phyloP scores from a whole-genome alignment of 73 alveolate species.

The Durusdinium trenchii region DNA sequence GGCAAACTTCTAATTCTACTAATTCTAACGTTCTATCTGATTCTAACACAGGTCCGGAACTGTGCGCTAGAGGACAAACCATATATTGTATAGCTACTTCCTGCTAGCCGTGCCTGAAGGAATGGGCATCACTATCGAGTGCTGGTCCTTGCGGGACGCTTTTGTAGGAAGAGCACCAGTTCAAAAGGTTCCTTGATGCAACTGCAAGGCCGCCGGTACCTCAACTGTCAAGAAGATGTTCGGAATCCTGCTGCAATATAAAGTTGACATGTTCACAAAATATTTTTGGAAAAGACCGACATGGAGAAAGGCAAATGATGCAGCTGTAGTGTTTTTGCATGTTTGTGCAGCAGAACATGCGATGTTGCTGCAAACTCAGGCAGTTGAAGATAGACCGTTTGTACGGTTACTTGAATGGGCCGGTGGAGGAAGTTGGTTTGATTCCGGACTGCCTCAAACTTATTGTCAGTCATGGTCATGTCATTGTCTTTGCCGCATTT shows the following conservation, averaged over 20 bases:
- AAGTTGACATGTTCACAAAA: neutral
- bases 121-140: too few species aligned
- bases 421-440: conserved; percentile 24
- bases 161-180: too few species aligned
- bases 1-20: too few species aligned
- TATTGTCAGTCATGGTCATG: neutral
- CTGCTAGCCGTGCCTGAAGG: too few species aligned
- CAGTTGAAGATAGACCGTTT: conserved; percentile 64
- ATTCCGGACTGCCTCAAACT: conserved; percentile 10
- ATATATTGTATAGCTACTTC: too few species aligned
- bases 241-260: neutral
- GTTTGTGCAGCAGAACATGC: neutral
- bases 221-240: conserved; percentile 41
- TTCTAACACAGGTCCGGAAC: too few species aligned
- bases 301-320: neutral
- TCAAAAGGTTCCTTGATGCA: too few species aligned
- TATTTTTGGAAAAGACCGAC: neutral
- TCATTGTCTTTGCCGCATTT: neutral
- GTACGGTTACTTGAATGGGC: conserved; percentile 21
- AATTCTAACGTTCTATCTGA: too few species aligned
- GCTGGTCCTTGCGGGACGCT: too few species aligned
- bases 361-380: neutral
- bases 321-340: neutral
- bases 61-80: too few species aligned
- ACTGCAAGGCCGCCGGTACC: conserved; percentile 40